Evolutionary conservation across 768 basidiomycete species (phyloP).

Genomic region (Clitopilus passeckerianus): DNA sequence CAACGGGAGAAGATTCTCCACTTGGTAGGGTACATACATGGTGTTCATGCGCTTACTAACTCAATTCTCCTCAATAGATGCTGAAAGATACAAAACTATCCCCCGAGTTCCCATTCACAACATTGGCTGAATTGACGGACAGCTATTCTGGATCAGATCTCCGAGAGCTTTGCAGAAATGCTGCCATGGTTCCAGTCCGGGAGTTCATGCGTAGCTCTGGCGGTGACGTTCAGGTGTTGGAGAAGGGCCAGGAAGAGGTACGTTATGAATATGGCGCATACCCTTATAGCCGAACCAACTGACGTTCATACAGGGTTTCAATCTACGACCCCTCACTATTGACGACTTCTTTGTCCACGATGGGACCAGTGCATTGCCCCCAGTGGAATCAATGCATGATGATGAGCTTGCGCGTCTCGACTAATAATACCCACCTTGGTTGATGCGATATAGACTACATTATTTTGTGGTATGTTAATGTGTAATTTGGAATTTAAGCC

Average conservation of each 20-base stretch:
- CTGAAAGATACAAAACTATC: conserved; percentile 71
- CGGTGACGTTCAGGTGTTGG: conserved; percentile 35
- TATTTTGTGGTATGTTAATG: conserved; percentile 9
- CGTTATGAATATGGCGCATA: conserved; percentile 1
- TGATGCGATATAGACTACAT: conserved; percentile 6
- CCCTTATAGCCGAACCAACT: not conserved
- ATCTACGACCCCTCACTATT: conserved; percentile 65
- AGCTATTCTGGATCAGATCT: conserved; percentile 89
- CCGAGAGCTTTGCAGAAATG: conserved; percentile 87
- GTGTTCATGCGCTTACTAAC: not conserved
- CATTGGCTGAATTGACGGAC: conserved; percentile 63
- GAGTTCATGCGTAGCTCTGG: conserved; percentile 65
- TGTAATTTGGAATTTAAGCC: conserved; percentile 7
- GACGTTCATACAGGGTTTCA: conserved; percentile 53
- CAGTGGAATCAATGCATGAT: conserved; percentile 9
- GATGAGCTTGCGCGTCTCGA: conserved; percentile 12
- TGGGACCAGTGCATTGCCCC: conserved; percentile 31
- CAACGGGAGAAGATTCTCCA: conserved; percentile 83
- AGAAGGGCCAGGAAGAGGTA: conserved; percentile 46
- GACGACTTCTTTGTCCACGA: conserved; percentile 61
- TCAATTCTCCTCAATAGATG: conserved; percentile 53
- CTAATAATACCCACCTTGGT: conserved; percentile 14
- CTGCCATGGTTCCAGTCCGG: conserved; percentile 89
- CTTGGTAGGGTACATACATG: conserved; percentile 44
- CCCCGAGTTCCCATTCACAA: conserved; percentile 52